A percentile compares a stretch with the other conserved stretches of the same genome.
Evolutionary conservation across 768 basidiomycete species (phyloP).

Genomic region (Lactarius vividus): DNA sequence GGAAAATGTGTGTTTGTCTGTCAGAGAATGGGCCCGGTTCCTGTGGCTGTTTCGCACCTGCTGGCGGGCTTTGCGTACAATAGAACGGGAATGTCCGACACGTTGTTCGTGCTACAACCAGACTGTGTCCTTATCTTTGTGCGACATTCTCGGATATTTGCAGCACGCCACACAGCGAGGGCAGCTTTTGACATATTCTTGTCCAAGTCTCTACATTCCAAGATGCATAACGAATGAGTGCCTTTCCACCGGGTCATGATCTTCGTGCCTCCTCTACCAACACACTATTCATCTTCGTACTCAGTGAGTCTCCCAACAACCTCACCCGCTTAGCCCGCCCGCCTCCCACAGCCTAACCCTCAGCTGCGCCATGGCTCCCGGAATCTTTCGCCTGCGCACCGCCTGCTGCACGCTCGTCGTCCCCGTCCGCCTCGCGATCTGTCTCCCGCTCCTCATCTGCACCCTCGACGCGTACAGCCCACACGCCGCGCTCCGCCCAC

Average conservation of each 20-base stretch:
- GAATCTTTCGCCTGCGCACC: conserved; percentile 21
- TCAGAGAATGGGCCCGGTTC: too few relatives aligned
- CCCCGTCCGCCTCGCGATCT: conserved; percentile 26
- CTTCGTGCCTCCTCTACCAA: not conserved
- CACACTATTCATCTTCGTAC: not conserved
- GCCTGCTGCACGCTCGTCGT: conserved; percentile 24
- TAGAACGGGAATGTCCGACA: too few relatives aligned
- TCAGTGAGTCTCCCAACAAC: not conserved
- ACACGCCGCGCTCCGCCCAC: conserved; percentile 4
- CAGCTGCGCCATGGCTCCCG: conserved; percentile 12
- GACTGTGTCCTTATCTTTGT: too few relatives aligned
- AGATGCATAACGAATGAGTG: not conserved
- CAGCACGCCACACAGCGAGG: too few relatives aligned
- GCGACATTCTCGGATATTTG: too few relatives aligned
- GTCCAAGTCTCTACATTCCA: too few relatives aligned
- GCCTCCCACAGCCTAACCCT: conserved; percentile 6
- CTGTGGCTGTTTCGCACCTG: too few relatives aligned
- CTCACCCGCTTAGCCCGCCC: not conserved
- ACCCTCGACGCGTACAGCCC: conserved; percentile 22
- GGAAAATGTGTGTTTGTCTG: too few relatives aligned
- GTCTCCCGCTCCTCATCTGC: conserved; percentile 26
- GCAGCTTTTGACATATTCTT: too few relatives aligned
- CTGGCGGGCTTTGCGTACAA: too few relatives aligned
- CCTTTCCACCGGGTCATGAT: not conserved
- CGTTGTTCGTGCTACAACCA: too few relatives aligned